Evolutionary conservation across 495 filamentous ascomycete species (phyloP), one percentile per base, ranked within the genome.

Genomic region (Penicillium bialowiezense): DNA sequence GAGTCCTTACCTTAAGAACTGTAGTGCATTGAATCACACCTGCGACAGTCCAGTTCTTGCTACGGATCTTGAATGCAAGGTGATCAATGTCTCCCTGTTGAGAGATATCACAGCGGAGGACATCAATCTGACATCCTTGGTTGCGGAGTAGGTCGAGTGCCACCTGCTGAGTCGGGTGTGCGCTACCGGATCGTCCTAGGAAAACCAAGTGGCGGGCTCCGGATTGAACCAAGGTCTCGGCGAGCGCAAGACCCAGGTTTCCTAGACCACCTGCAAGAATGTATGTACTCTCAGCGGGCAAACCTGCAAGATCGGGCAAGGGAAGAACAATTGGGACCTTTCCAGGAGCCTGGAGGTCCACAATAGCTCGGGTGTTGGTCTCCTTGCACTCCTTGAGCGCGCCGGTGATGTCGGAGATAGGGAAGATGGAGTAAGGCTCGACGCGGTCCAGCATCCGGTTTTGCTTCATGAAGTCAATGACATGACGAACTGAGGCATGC

Each of bases 181-280:
- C 48, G 1, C 40, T 44, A 1, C 69, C 69, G 12, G 64, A 67
- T 18, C 71, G 49, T 7, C 52, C 52, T 14, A 72, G 48, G 51
- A 73, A 72, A 7, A 62, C 54, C n/a, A 74, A 54, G n/a, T 70
- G 58, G 1, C 55, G 48, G 3, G 71, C 72, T 0, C 70, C 69
- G 38, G 41, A 58, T n/a, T 47, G 44, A n/a, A 61, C 55, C 50
- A 75, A 60, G 20, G 59, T 72, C 4, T 58, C 54, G 10, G 64
- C 58, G 21, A 74, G 28, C 10, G 58, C 60, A 13, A 65, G 46
- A 5, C 71, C 71, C 0, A 75, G 48, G 8, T 64, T 66, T 1
- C 71, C 66, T 5, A 72, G 47, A 13, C 69, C 68, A 13, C 71
- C 69, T 2, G 59, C 53, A 3, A 75, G 44, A 1, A 70, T 24